Percentiles rank a stretch among this genome's conserved stretches.
These are phyloP conservation scores for Epichloe sp. DNA, from an alignment of 2,329 filamentous ascomycete genomes.

Conservation along the genomic window DNA sequence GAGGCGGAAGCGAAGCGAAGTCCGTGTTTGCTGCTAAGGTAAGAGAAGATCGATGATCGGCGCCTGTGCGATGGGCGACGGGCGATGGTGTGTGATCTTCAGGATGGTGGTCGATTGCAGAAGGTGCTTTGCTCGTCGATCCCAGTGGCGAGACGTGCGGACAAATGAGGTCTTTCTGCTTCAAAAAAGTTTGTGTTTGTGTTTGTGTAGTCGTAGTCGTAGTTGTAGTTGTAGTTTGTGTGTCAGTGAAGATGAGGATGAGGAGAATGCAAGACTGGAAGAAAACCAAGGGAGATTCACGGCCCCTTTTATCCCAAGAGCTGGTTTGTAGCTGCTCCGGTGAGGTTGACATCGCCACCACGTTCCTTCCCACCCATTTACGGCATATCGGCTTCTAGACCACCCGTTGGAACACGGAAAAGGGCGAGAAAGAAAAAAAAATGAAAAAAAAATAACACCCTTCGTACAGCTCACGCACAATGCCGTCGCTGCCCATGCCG, in stretches of 20 bases:
- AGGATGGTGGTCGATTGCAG: not conserved
- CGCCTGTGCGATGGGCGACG: not conserved
- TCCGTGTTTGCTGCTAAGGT: not conserved
- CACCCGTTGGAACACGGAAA: not conserved
- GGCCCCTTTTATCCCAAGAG: not conserved
- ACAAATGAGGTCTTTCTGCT: too few relatives aligned
- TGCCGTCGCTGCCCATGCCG: not conserved
- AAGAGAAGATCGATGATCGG: not conserved
- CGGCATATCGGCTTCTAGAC: not conserved
- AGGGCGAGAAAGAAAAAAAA: too few relatives aligned
- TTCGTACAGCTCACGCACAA: not conserved
- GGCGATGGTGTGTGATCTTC: not conserved
- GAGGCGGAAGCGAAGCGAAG: not conserved
- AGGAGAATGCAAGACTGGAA: not conserved
- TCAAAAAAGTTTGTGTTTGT: too few relatives aligned
- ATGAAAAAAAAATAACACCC: too few relatives aligned
- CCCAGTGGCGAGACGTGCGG: too few relatives aligned
- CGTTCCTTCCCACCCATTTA: not conserved
- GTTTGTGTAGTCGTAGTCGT: too few relatives aligned
- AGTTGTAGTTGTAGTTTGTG: not conserved
- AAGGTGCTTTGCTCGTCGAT: not conserved
- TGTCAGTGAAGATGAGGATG: not conserved
- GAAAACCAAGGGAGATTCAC: not conserved
- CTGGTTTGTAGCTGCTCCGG: not conserved
- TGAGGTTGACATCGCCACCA: not conserved